Base-by-base conservation (phyloP, 768 basidiomycete genomes). In the Sistotremastrum niveocremeum region DNA sequence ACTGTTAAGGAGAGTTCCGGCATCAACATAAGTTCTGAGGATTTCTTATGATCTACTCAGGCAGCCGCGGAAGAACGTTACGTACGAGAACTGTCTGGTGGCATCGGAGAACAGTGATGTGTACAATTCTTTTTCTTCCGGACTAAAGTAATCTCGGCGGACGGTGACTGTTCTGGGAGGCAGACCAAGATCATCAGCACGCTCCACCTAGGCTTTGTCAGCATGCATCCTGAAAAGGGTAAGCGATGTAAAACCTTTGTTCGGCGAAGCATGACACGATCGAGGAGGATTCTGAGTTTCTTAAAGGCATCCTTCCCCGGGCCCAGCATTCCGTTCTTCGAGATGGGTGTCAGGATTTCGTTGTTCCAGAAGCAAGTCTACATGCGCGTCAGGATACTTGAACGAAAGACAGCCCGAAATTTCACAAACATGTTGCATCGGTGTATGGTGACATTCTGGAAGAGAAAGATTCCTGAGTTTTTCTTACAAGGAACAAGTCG, bases 281-380 rank as follows among this genome's bases (percentile, higher is more conserved):
- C 88, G 34, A 99, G 67, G 20, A 99, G 67, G 41, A 89, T 74
- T 56, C 79, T 85, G 49, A 98, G 70, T 63, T 95, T 97, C 67
- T 85, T 89, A 72, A 97, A 97, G 0, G 91, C 94, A 7, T 60
- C 60, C 52, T 71, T 69, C 7, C 94, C 94, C 3, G 84, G 78
- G 1, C 85, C 88, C 4, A 59, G 53, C 74, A 94, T 84, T 30
- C 84, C 94, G 50, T 82, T 69, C 60, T 82, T 89, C 62, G 97
- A 91, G 49, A 99, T 99, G 1, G 95, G 95, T 0, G 89, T 89
- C 48, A 98, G 65, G 51, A 99, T 93, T 62, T 97, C 87, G 51
- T 84, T 87, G 60, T 95, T 94, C 87, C 94, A 98, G 62, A 89
- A 89, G 63, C 94, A 98, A 7, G 86, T 87, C 81, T 86, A 31